Conservation (phyloP, 1,284 basidiomycete genomes). For the Athelia psychrophila region DNA sequence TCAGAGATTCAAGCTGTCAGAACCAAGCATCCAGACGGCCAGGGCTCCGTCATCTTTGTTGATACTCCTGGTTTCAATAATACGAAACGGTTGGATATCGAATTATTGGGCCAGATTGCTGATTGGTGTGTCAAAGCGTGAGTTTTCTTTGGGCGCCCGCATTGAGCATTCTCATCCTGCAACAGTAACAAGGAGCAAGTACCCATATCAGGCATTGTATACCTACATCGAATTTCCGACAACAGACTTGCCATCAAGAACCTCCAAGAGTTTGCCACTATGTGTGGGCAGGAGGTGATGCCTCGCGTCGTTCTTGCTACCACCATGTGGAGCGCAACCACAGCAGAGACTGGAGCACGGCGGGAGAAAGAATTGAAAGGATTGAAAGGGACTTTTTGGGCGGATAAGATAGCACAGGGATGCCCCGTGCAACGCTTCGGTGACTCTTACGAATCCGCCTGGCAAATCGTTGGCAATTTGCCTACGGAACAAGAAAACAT, state of each 20-base stretch:
- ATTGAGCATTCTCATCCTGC: not conserved
- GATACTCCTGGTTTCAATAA: not conserved
- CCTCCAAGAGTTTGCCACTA: not conserved
- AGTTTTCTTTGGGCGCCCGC: not conserved
- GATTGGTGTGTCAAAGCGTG: not conserved
- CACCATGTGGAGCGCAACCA: not conserved
- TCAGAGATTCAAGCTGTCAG: not conserved
- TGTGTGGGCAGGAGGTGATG: not conserved
- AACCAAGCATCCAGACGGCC: not conserved
- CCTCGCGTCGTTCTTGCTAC: not conserved
- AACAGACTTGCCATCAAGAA: not conserved
- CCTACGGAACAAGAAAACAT: not conserved
- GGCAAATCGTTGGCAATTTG: not conserved
- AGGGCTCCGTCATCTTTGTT: not conserved
- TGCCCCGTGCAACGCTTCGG: not conserved
- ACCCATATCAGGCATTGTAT: not conserved
- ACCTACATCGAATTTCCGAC: not conserved
- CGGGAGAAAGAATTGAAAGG: not conserved
- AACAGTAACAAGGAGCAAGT: not conserved
- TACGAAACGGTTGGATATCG: not conserved
- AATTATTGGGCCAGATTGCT: not conserved
- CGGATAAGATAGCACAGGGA: not conserved
- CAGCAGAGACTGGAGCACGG: not conserved
- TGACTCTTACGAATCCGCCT: not conserved
- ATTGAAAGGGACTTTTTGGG: constrained; percentile 15